These are phyloP conservation scores for Aspergillus tanneri DNA, from an alignment of 2,329 filamentous ascomycete species.

Conservation along the genomic window DNA sequence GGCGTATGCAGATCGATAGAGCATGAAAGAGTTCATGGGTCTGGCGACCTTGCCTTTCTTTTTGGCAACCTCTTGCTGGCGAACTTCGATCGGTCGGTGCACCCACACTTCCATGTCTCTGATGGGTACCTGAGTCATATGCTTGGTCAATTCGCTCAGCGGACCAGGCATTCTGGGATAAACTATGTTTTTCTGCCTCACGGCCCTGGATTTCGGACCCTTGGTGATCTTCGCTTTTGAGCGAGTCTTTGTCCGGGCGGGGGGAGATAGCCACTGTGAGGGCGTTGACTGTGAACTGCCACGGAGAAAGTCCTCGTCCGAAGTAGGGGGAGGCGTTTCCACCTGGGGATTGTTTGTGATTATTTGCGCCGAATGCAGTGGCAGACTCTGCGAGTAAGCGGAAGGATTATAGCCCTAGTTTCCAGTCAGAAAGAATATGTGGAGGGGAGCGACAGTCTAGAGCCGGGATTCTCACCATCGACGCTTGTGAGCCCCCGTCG, in stretches of 20 bases:
- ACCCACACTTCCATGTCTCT: slow-evolving; percentile 81
- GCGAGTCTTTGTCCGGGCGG: slow-evolving; percentile 13
- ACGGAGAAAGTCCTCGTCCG: slow-evolving; percentile 20
- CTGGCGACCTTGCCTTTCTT: slow-evolving; percentile 79
- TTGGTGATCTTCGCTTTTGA: slow-evolving; percentile 14
- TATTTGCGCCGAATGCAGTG: slow-evolving; percentile 14
- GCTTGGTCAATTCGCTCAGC: slow-evolving; percentile 29
- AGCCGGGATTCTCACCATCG: slow-evolving; percentile 22
- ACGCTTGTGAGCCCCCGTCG: slow-evolving; percentile 10
- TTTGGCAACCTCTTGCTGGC: slow-evolving; percentile 66
- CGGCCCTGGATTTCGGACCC: slow-evolving; percentile 7
- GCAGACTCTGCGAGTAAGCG: slow-evolving; percentile 12
- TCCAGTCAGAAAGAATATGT: neutral
- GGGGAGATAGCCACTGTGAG: slow-evolving; percentile 21
- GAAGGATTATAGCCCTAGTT: slow-evolving; percentile 21
- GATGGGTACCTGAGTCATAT: slow-evolving; percentile 56
- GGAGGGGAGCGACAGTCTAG: neutral
- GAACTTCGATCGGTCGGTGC: slow-evolving; percentile 64
- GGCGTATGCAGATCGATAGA: slow-evolving; percentile 91
- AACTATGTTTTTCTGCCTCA: neutral
- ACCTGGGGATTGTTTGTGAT: slow-evolving; percentile 18
- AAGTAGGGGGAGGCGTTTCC: slow-evolving; percentile 26
- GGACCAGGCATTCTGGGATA: slow-evolving; percentile 20
- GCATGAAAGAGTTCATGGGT: slow-evolving; percentile 97
- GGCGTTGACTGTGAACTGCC: slow-evolving; percentile 13